phyloP scores from a whole-genome alignment of 306 rosid species.

The Ceratonia siliqua region DNA sequence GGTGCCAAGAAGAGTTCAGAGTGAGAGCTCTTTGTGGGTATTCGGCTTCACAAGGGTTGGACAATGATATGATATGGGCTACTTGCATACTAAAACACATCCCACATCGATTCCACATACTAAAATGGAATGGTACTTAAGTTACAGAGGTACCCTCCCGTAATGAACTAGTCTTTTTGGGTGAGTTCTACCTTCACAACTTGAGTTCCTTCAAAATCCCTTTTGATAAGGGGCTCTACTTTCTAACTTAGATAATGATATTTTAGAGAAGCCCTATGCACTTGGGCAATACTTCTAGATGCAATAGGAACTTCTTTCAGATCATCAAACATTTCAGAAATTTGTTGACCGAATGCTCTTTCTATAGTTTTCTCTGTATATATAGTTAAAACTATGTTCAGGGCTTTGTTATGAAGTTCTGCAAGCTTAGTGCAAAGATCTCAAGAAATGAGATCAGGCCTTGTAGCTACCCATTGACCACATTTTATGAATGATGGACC shows the following conservation, averaged over 20 bases:
- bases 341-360: constrained; percentile 73
- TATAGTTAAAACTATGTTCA: constrained; percentile 72
- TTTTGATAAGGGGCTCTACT: constrained; percentile 68
- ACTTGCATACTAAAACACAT: too few relatives aligned
- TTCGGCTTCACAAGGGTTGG: too few relatives aligned
- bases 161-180: too few relatives aligned
- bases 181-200: too few relatives aligned
- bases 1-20: too few relatives aligned
- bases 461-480: constrained; percentile 98
- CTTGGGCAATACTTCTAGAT: constrained; percentile 91
- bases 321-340: constrained; percentile 75
- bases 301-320: constrained; percentile 88
- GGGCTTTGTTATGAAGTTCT: constrained; percentile 86
- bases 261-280: constrained; percentile 79
- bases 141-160: too few relatives aligned
- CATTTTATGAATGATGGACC: constrained; percentile 92
- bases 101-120: too few relatives aligned
- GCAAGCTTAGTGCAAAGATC: constrained; percentile 73
- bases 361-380: constrained; percentile 79
- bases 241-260: constrained; percentile 76
- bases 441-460: constrained; percentile 86
- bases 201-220: too few relatives aligned
- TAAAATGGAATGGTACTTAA: too few relatives aligned
- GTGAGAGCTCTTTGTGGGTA: too few relatives aligned
- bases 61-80: too few relatives aligned